phyloP scores from a whole-genome alignment of 192 early-diverging fungal species.

The Coemansia sp. region DNA sequence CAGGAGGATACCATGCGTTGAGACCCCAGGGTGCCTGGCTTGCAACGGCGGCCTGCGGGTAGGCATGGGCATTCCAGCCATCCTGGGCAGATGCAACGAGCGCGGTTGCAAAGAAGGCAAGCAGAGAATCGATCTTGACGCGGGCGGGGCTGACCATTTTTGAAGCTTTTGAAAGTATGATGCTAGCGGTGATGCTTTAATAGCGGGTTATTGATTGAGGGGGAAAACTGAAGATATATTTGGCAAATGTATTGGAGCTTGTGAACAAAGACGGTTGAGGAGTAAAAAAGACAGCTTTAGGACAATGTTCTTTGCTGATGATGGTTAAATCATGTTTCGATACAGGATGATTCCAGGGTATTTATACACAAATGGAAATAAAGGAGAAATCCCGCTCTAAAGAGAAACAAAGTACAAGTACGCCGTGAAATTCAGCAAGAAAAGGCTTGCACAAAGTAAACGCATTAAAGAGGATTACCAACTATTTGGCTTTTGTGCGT shows the following conservation, averaged over 20 bases:
- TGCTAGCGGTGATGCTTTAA: not conserved
- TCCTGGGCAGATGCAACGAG: slow-evolving; percentile 19
- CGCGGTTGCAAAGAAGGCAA: slow-evolving; percentile 23
- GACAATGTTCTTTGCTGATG: not conserved
- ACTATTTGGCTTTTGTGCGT: not conserved
- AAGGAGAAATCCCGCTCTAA: not conserved
- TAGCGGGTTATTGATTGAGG: not conserved
- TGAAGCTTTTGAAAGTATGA: not conserved
- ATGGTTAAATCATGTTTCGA: not conserved
- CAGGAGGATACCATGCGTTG: not conserved
- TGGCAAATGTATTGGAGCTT: no score
- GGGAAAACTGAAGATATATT: not conserved
- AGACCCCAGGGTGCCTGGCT: slow-evolving; percentile 4
- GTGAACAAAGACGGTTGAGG: not conserved
- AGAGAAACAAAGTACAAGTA: no score
- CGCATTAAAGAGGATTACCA: not conserved
- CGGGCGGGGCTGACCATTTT: slow-evolving; percentile 22
- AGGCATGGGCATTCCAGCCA: slow-evolving; percentile 19
- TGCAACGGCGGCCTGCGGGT: slow-evolving; percentile 3
- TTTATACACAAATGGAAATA: not conserved
- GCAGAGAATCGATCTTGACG: slow-evolving; percentile 30
- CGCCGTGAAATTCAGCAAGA: no score
- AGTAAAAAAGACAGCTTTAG: not conserved
- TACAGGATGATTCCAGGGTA: not conserved
- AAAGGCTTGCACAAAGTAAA: no score